Evolutionary conservation across 495 filamentous ascomycete genomes (phyloP).

Genomic region (Cercophora sp.): DNA sequence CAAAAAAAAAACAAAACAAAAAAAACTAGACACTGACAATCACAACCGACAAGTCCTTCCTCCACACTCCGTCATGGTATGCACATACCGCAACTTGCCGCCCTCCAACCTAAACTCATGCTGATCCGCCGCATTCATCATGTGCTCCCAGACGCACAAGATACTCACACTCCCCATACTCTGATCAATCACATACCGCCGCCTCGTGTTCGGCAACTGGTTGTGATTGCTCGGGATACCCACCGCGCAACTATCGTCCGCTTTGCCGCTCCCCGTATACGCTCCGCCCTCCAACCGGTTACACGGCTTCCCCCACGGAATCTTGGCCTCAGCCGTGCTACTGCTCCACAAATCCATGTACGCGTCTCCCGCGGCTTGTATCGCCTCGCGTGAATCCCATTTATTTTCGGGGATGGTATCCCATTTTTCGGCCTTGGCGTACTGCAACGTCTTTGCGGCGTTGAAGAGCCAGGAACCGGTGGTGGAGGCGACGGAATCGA

Average conservation of each 20-base stretch:
- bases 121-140: constrained; percentile 37
- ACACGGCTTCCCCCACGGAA: constrained; percentile 43
- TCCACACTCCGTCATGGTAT: constrained; percentile 37
- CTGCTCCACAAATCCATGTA: constrained; percentile 41
- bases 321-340: constrained; percentile 24
- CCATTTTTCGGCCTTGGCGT: constrained; percentile 36
- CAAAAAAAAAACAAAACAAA: too few relatives aligned
- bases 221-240: constrained; percentile 37
- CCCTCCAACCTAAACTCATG: constrained; percentile 42
- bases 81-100: constrained; percentile 39
- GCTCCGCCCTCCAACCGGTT: constrained; percentile 34
- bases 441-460: constrained; percentile 35
- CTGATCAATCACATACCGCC: constrained; percentile 41
- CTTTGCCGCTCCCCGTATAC: constrained; percentile 33
- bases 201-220: constrained; percentile 35
- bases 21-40: too few relatives aligned
- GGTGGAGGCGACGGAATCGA: constrained; percentile 38
- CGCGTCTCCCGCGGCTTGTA: constrained; percentile 36
- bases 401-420: constrained; percentile 29
- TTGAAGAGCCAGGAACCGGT: constrained; percentile 41
- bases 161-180: constrained; percentile 35
- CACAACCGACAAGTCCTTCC: constrained; percentile 12
- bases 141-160: constrained; percentile 39
- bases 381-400: constrained; percentile 22
- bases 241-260: constrained; percentile 36